Base-by-base conservation (phyloP, 495 filamentous ascomycete genomes). In the Neurospora africana region DNA sequence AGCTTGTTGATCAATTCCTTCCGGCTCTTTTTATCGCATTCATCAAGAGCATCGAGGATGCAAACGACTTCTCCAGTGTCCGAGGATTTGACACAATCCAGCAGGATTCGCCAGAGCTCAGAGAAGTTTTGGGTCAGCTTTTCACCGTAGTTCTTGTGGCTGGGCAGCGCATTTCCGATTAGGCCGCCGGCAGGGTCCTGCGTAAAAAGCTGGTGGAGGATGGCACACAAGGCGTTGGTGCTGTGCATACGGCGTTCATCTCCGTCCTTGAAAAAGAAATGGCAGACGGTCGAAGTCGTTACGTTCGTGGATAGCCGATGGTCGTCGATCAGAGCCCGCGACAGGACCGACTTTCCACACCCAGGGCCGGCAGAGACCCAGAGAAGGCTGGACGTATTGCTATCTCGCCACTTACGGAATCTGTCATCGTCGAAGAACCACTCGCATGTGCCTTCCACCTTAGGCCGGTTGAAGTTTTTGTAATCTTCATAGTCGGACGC, bases 241-340 rank as follows among this genome's bases (percentile, higher is more conserved):
- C 70, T 69, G 27, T 35, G 7, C 37, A 69, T 77, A 8, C 76
- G 77, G 3, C 65, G 35, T 30, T 76, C 71, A 67, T 76, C 73
- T 23, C 74, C 78, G 68, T 82, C 79, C 38, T 83, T 84, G 74
- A 84, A 82, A 72, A 84, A 83, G 72, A 83, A 84, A 71, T 81
- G 78, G 69, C 79, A 81, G 13, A 83, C 73, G 13, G 78, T 75
- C 9, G 76, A 72, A 3, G 76, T 74, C 17, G 72, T 77, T 11
- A 73, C 68, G 17, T 40, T 75, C 5, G 69, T 74, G n/a, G 72
- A 71, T 10, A 77, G 71, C 37, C 40, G 72, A 15, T 71, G 8
- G 47, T 82, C 77, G 70, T 82, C 78, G 21, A 84, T 72, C 4
- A 84, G 69, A 19, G 71, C 71, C 41, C 72, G 68, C 33, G 82